Conservation (phyloP, 2,329 filamentous ascomycete species). For the Verticillium tricorpus region DNA sequence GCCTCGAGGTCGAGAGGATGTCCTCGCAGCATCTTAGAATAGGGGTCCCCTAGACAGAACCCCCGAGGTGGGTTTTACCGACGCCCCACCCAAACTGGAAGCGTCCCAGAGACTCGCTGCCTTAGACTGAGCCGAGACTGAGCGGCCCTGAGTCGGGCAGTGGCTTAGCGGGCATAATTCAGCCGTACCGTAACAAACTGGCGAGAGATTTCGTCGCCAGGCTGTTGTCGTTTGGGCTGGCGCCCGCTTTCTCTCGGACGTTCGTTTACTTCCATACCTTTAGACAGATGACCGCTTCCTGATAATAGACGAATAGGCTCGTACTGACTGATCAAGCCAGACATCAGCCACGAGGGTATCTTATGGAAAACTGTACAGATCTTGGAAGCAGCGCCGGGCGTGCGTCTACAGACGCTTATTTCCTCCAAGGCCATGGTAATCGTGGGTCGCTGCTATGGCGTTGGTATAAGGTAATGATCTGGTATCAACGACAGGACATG, state of each 20-base stretch:
- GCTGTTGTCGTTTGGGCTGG: too few relatives aligned
- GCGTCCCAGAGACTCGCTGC: too few relatives aligned
- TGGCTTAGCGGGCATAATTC: too few relatives aligned
- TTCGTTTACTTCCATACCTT: background rate
- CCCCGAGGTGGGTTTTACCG: too few relatives aligned
- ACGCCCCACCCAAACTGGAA: too few relatives aligned
- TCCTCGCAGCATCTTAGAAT: background rate
- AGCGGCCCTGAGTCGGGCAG: too few relatives aligned
- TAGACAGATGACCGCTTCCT: background rate
- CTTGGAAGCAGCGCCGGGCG: background rate
- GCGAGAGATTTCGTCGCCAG: too few relatives aligned
- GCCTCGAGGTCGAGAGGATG: too few relatives aligned
- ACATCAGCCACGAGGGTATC: conserved; percentile 8
- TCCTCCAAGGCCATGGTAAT: background rate
- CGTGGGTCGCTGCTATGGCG: background rate
- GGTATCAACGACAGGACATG: background rate
- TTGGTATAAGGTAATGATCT: background rate
- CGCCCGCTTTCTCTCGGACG: background rate
- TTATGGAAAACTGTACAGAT: conserved; percentile 1
- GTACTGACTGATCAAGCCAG: background rate
- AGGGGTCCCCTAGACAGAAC: background rate
- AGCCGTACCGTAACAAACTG: too few relatives aligned
- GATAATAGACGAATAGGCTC: background rate
- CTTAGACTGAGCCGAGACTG: too few relatives aligned
- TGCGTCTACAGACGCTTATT: background rate